These are phyloP conservation scores for Entonaema liquescens DNA, from an alignment of 495 filamentous ascomycete genomes.

Conservation along the genomic window DNA sequence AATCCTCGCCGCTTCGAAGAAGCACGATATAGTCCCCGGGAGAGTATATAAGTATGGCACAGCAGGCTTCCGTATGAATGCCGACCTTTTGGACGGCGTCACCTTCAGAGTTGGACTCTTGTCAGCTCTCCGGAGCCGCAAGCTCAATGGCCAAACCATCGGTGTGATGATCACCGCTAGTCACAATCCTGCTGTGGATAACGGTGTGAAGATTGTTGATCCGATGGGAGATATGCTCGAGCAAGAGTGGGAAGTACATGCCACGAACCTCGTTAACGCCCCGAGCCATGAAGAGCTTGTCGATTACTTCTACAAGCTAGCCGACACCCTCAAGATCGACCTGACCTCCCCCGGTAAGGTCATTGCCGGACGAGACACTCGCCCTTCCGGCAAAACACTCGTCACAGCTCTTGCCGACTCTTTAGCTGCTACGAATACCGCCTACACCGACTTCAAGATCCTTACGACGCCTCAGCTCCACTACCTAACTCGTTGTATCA, in stretches of 20 bases:
- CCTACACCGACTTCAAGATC: conserved; percentile 81
- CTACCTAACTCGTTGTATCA: conserved; percentile 93
- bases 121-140: conserved; percentile 88
- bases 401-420: conserved; percentile 79
- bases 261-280: conserved; percentile 87
- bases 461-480: conserved; percentile 96
- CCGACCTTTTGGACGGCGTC: conserved; percentile 82
- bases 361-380: conserved; percentile 90
- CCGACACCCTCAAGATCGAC: conserved; percentile 77
- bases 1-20: conserved; percentile 68
- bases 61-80: conserved; percentile 75
- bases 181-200: conserved; percentile 96
- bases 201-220: conserved; percentile 98
- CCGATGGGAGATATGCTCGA: conserved; percentile 98
- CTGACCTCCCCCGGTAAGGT: conserved; percentile 75
- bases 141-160: conserved; percentile 86
- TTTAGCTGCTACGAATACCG: conserved; percentile 75
- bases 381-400: conserved; percentile 86
- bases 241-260: conserved; percentile 89
- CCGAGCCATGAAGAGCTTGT: conserved; percentile 74
- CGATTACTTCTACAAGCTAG: conserved; percentile 77
- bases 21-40: conserved; percentile 75
- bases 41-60: conserved; percentile 91
- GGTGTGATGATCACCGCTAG: conserved; percentile 99
- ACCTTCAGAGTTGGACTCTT: conserved; percentile 90